Evolutionary conservation across 139 green algal species (phyloP), one percentile per base, ranked within the genome.

Genomic region (Chlamydomonas sp.): DNA sequence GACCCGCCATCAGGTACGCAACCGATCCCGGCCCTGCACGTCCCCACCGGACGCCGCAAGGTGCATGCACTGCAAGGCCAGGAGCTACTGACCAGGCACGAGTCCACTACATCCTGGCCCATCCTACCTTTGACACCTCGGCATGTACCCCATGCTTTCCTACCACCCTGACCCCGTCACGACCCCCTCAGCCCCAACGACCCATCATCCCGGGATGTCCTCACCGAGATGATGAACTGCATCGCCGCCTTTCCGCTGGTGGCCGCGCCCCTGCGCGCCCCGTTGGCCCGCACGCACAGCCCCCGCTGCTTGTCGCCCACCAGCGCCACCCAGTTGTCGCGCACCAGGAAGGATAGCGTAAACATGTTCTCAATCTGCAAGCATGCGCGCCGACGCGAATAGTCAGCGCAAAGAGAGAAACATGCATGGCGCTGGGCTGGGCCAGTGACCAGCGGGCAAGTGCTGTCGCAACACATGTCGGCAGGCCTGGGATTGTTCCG

Each of bases 261-360:
- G 61, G 16, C 71, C 17, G 68, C 68, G 1, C 20, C 58, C 49
- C 49, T 77, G 7, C 63, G 77, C n/a, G 3, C 15, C 5, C 78
- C 75, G 10, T 77, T 18, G 7, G 75, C 57, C 1, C 75, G 77
- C 68, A 89, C 78, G 1, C 15, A 49, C 31, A 76, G 31, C 9
- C 78, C 83, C 2, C 12, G 5, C 5, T 74, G 69, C 3, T 57
- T 15, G 63, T 81, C 76, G 5, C 9, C 62, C 58, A 64, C 14
- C 57, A 91, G 49, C 5, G 57, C 58, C 31, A 86, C 88, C 4
- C 5, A 49, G 64, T 83, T 81, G 57, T 91, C 92, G 7, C 93
- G 84, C 67, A 98, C 95, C 85, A 98, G 92, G 92, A 98, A 98
- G 10, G 94, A 96, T 3, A 98, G 91, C 59, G 95, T 93, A 83